Base-by-base conservation (phyloP, 352 stramenopile genomes). In the Pythium graminicola region DNA sequence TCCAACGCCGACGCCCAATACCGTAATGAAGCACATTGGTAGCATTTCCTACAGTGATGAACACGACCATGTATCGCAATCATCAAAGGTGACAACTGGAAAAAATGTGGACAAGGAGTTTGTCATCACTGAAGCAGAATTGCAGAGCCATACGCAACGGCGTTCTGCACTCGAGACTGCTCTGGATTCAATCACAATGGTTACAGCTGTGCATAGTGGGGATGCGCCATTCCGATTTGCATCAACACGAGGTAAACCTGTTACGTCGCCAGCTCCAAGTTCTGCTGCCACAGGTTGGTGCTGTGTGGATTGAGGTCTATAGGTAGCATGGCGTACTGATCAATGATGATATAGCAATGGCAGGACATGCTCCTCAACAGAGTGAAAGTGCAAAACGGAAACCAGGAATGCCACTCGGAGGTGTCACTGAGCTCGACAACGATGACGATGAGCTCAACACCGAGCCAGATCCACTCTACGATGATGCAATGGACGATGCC, bases 401-500 rank as follows among this genome's bases (percentile, higher is more conserved):
- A 51, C 65, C 44, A 19, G 20, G 22, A 41, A 14, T 64, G 42
- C 13, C 60, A 32, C 49, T 57, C 31, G 48, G 29, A 8, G 48
- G 41, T 46, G 46, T 67, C 4, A 48, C 45, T 23, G 60, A 65
- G 14, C 45, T 52, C 7, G 51, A 67, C 19, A 60, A 60, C 9
- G 53, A 39, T 8, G 50, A 65, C 45, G 28, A 57, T 16, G 51
- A 65, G 31, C 20, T 52, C 10, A 40, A 27, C 16, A 50, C 50
- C 16, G 68, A 83, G 31, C 53, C 61, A 0, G 79, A 89, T 60
- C 68, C 64, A 35, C 61, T 89, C 40, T 89, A 87, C 52, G 79
- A 84, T 41, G 74, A 85, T 11, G 57, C 65, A 16, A 50, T 78
- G 20, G 79, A 89, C 38, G 76, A 85, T 31, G 71, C 59, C 14